These are phyloP conservation scores for Talaromyces sp. DNA, from an alignment of 2,329 filamentous ascomycete species.

Conservation along the genomic window DNA sequence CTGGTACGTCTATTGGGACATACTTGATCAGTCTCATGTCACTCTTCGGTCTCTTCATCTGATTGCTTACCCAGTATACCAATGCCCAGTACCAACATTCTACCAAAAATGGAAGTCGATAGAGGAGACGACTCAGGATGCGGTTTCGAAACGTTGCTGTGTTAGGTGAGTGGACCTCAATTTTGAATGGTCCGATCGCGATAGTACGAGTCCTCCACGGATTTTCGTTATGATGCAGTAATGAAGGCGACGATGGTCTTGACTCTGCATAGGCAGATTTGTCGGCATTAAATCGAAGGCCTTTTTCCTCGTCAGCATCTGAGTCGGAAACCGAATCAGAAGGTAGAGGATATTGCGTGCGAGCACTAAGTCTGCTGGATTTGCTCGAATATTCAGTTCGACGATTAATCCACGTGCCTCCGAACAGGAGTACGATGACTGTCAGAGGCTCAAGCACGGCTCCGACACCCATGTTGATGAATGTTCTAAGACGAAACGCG, in stretches of 20 bases:
- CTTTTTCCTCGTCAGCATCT: neutral
- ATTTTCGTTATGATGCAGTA: slow-evolving; percentile 41
- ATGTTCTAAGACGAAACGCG: neutral
- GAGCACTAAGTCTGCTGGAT: neutral
- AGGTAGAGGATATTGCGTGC: neutral
- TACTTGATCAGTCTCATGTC: neutral
- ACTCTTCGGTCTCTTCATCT: neutral
- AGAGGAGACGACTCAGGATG: slow-evolving; percentile 60
- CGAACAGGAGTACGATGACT: slow-evolving; percentile 57
- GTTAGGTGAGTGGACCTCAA: slow-evolving; percentile 57
- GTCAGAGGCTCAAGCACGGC: slow-evolving; percentile 60
- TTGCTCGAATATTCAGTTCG: slow-evolving; percentile 14
- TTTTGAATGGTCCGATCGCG: slow-evolving; percentile 44
- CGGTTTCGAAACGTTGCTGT: slow-evolving; percentile 58
- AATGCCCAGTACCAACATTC: slow-evolving; percentile 76
- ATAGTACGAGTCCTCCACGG: slow-evolving; percentile 52
- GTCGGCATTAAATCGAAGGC: neutral
- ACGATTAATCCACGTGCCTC: slow-evolving; percentile 61
- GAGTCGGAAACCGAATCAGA: neutral
- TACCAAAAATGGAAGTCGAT: slow-evolving; percentile 66
- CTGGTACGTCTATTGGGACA: slow-evolving; percentile 61
- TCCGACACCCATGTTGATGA: slow-evolving; percentile 50
- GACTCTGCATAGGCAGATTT: slow-evolving; percentile 5
- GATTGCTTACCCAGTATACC: slow-evolving; percentile 64
- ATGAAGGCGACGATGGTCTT: slow-evolving; percentile 39